A percentile compares a stretch with the other conserved stretches of the same genome.
These are phyloP conservation scores for Trichoderma breve DNA, from an alignment of 2,329 filamentous ascomycete species.

Conservation along the genomic window DNA sequence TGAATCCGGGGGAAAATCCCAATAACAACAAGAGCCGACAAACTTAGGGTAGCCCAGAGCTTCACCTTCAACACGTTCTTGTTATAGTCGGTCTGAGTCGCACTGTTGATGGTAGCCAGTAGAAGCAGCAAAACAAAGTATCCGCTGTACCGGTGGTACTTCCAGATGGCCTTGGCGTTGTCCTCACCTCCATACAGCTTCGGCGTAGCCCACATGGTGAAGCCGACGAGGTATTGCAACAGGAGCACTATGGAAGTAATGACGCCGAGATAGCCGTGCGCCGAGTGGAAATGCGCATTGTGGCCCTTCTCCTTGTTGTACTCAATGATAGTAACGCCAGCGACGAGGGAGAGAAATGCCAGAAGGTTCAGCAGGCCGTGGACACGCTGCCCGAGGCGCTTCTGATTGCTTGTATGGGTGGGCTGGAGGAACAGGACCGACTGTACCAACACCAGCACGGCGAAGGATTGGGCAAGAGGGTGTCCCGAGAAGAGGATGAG, in stretches of 20 bases:
- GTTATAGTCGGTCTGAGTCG: constrained; percentile 75
- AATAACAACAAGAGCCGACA: constrained; percentile 61
- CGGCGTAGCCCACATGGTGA: constrained; percentile 78
- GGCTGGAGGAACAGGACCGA: constrained; percentile 84
- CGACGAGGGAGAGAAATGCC: constrained; percentile 59
- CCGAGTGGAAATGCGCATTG: constrained; percentile 72
- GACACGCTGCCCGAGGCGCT: constrained; percentile 55
- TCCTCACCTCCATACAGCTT: constrained; percentile 73
- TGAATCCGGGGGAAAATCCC: constrained; percentile 79
- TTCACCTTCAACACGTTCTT: constrained; percentile 65
- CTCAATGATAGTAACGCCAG: constrained; percentile 70
- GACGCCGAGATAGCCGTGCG: constrained; percentile 81
- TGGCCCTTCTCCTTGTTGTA: constrained; percentile 75
- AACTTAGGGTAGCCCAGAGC: constrained; percentile 72
- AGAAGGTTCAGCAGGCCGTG: constrained; percentile 71
- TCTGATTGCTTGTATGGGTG: constrained; percentile 74
- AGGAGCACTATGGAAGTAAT: constrained; percentile 67
- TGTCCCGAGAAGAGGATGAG: constrained; percentile 86
- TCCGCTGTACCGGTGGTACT: constrained; percentile 78
- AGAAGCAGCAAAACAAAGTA: constrained; percentile 71
- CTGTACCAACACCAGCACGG: constrained; percentile 72
- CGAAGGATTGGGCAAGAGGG: constrained; percentile 68
- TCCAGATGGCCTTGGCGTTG: constrained; percentile 80
- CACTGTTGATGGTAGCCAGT: constrained; percentile 70
- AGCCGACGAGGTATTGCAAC: constrained; percentile 73